Conservation (phyloP, 306 rosid genomes). For the Quercus mongolica region DNA sequence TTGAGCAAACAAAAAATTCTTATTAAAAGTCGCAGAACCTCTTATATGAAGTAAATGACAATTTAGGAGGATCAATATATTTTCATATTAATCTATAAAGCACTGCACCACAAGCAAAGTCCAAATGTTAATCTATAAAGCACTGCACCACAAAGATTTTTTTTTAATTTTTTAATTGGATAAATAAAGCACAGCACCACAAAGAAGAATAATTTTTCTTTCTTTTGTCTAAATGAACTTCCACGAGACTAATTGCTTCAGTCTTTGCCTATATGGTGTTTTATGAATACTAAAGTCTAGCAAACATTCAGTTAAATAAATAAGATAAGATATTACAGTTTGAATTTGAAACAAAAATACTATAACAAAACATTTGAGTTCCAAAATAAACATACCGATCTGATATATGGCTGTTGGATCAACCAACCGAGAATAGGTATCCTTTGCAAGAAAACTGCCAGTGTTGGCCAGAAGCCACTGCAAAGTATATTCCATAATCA, state of each 20-base stretch:
- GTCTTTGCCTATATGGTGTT: neutral
- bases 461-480: constrained; percentile 99
- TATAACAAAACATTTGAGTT: constrained; percentile 1
- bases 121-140: neutral
- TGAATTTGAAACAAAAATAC: neutral
- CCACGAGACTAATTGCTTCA: neutral
- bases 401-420: constrained; percentile 77
- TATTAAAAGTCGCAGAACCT: too few relatives aligned
- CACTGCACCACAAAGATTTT: neutral
- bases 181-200: neutral
- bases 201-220: neutral
- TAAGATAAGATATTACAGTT: neutral
- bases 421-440: constrained; percentile 94
- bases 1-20: too few relatives aligned
- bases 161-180: too few relatives aligned
- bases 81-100: too few relatives aligned
- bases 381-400: constrained; percentile 60
- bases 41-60: too few relatives aligned
- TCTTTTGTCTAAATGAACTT: neutral
- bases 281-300: neutral
- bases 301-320: neutral
- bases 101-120: neutral
- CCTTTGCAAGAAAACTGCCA: constrained; percentile 89
- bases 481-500: constrained; percentile 38
- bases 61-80: too few relatives aligned